Evolutionary conservation across 192 early-diverging fungal species (phyloP), one percentile per base, ranked within the genome.

Genomic region (Rhizophagus prolifer): DNA sequence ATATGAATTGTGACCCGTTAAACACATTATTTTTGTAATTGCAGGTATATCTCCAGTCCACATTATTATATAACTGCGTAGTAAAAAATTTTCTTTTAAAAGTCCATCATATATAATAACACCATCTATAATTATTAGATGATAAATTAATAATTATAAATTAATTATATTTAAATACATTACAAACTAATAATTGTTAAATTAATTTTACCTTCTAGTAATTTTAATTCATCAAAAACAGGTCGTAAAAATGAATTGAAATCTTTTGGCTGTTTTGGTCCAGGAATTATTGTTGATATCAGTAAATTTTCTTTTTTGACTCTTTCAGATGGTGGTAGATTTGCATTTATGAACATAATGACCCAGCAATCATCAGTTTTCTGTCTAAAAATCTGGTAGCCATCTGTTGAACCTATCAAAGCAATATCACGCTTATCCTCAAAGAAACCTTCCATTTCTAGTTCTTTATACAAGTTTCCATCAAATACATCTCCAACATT

Each of bases 1-100:
- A 36, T 66, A 66, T 2, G 25, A n/a, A 66, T 66, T 66, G 28
- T 66, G 64, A 5, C 64, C 64, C 5, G 64, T 66, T 66, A 66
- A 0, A 36, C 16, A 66, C 28, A 28, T 19, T 31, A n/a, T 1
- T 31, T 66, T 66, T 9, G 25, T 66, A 5, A 66, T 66, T 66
- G 64, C 64, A 3, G 64, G 64, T 34, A 66, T 66, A 66, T 66
- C 16, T 10, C 64, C 64, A 31, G 14, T 28, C 34, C 34, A 66
- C 1, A 66, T 13, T 13, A 28, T n/a, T 28, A 66, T 26, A 66
- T 28, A 19, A 66, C 7, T 10, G 9, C 12, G 64, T 28, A 66
- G 3, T 36, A 66, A 28, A 66, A 66, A 66, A 1, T 36, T 36
- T 66, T 66, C 14, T 34, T 66, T 66, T 66, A 10, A 28, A 9